Evolutionary conservation across 129 eudicot genomes (phyloP), one percentile per base, ranked within the genome.

Genomic region (Tanacetum coccineum): DNA sequence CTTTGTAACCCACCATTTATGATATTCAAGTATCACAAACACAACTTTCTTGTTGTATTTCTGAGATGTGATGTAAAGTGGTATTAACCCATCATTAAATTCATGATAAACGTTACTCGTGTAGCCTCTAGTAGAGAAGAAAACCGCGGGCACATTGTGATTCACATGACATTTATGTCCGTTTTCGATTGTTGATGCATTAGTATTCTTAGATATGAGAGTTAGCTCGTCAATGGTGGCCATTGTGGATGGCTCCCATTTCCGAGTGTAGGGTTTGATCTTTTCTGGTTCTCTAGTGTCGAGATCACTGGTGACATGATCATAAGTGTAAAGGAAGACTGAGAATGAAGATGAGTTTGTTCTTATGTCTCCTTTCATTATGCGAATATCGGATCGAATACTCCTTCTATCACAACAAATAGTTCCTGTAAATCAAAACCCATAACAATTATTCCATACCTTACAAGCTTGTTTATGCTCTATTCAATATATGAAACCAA

Each of bases 51-150:
- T 94, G 79, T 94, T 87, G 40, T 87, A 80, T 13, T 66, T 83
- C 40, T 94, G 95, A 60, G 99, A 89, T 19, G 97, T 89, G 21
- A 94, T 87, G 85, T 86, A 94, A 17, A 94, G 79, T 11, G 99
- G 99, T 48, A 89, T 21, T 26, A 94, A 76, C 65, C 99, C 97
- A 26, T 94, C 99, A 50, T 94, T 94, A 79, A 94, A 89, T 21
- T 89, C 99, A 52, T 94, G 99, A 75, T 94, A 94, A 8, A 89
- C 86, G 32, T 94, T 94, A 49, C 99, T 97, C 21, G 97, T 94
- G 15, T 84, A 94, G 17, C 99, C 99, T 64, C 97, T 95, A 4
- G 96, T 89, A 5, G 99, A 94, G 84, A 94, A 94, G 85, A 94
- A 79, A 39, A 94, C 88, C 3, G 99, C 99, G 0, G 99, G 95